Evolutionary conservation across 768 basidiomycete genomes (phyloP).

Genomic region (Ramaria rubella): DNA sequence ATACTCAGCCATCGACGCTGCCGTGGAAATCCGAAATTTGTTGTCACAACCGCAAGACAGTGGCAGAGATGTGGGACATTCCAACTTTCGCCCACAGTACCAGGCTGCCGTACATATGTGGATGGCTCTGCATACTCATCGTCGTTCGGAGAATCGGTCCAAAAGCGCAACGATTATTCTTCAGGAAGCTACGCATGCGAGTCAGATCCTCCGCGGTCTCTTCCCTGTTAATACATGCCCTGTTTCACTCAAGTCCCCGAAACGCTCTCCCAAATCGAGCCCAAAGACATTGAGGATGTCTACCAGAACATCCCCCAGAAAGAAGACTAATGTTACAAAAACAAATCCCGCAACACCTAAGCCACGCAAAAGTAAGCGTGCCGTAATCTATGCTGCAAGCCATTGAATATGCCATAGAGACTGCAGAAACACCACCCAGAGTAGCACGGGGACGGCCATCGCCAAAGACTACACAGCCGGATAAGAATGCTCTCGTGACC

Average conservation of each 20-base stretch:
- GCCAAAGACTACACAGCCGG: neutral
- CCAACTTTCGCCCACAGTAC: conserved; percentile 38
- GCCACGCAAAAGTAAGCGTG: conserved; percentile 31
- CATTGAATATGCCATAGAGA: neutral
- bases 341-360: conserved; percentile 39
- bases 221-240: conserved; percentile 8
- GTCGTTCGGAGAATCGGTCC: conserved; percentile 36
- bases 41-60: conserved; percentile 21
- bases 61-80: conserved; percentile 25
- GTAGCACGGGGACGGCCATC: neutral
- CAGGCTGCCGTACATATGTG: conserved; percentile 54
- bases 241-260: neutral
- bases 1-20: conserved; percentile 22
- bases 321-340: conserved; percentile 15
- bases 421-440: neutral
- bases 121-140: conserved; percentile 66
- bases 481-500: neutral
- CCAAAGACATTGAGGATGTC: conserved; percentile 5
- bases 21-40: conserved; percentile 24
- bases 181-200: conserved; percentile 49
- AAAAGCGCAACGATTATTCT: conserved; percentile 37
- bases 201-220: conserved; percentile 37
- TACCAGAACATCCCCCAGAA: conserved; percentile 13
- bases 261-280: neutral
- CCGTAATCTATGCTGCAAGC: neutral